Evolutionary conservation across 2,329 filamentous ascomycete genomes (phyloP).

Genomic region (Diaporthe vexans): DNA sequence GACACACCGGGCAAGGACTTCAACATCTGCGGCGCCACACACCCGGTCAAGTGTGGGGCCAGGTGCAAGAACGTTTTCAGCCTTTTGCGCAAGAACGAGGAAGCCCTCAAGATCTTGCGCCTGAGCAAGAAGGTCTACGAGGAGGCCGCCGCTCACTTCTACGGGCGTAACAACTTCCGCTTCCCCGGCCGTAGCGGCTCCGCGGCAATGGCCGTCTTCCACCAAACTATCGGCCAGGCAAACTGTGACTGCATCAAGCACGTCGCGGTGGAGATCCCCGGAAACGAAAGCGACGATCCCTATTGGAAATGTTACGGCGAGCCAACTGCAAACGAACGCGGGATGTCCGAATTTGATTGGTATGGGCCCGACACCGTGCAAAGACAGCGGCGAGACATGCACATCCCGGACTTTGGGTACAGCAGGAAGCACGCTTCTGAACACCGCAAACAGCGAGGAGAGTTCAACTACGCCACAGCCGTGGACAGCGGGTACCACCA

Average conservation of each 20-base stretch:
- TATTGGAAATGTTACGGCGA: too few relatives aligned
- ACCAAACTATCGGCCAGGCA: not conserved
- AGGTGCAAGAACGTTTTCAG: not conserved
- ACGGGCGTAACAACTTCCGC: not conserved
- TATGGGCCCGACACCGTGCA: too few relatives aligned
- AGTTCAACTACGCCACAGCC: not conserved
- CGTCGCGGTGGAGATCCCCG: not conserved
- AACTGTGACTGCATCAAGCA: not conserved
- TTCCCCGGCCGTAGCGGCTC: not conserved
- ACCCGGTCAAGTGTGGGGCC: fast-evolving
- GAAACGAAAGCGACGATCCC: too few relatives aligned
- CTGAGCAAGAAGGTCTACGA: not conserved
- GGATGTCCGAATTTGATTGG: too few relatives aligned
- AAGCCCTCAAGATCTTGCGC: not conserved
- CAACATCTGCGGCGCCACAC: not conserved
- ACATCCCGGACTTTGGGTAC: not conserved
- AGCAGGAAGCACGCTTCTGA: not conserved
- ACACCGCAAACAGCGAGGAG: not conserved
- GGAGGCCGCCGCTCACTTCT: not conserved
- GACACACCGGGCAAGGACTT: not conserved
- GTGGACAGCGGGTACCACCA: not conserved
- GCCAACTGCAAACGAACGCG: not conserved
- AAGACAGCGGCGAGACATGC: too few relatives aligned
- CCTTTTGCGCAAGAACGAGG: not conserved
- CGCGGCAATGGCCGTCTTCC: not conserved